These are phyloP conservation scores for Alternaria consortialis DNA, from an alignment of 2,329 filamentous ascomycete species.

Conservation along the genomic window DNA sequence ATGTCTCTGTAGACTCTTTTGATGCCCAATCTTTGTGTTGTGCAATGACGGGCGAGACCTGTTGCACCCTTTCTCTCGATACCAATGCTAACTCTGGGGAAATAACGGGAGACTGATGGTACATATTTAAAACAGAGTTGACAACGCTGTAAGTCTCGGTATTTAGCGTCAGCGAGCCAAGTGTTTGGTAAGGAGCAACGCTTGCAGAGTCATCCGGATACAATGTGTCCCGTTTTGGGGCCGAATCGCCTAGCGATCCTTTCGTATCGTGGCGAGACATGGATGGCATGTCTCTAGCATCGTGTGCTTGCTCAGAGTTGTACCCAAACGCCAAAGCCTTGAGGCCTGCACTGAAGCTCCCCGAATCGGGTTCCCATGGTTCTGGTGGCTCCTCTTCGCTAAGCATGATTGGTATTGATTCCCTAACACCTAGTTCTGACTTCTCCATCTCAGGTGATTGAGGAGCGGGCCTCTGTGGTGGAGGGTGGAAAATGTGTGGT, in stretches of 20 bases:
- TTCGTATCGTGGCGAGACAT: slow-evolving; percentile 40
- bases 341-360: slow-evolving; percentile 22
- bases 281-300: slow-evolving; percentile 19
- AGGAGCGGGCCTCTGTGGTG: slow-evolving; percentile 16
- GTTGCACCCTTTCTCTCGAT: slow-evolving; percentile 54
- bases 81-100: slow-evolving; percentile 52
- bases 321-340: slow-evolving; percentile 24
- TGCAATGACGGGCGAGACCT: slow-evolving; percentile 62
- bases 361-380: slow-evolving; percentile 19
- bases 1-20: slow-evolving; percentile 64
- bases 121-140: slow-evolving; percentile 53
- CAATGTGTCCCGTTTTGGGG: slow-evolving; percentile 46
- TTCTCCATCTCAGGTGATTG: slow-evolving; percentile 36
- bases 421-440: slow-evolving; percentile 61
- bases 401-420: slow-evolving; percentile 66
- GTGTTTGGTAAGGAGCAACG: slow-evolving; percentile 44
- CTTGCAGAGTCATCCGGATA: slow-evolving; percentile 52
- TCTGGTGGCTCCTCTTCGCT: slow-evolving; percentile 46
- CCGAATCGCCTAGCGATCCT: slow-evolving; percentile 45
- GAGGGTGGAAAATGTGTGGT: slow-evolving; percentile 38
- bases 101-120: slow-evolving; percentile 50
- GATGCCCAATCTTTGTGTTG: slow-evolving; percentile 64
- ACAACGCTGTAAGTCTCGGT: slow-evolving; percentile 56
- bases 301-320: slow-evolving; percentile 25
- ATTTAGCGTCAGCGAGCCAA: slow-evolving; percentile 46